Conservation (phyloP, 352 stramenopile species). For the Phytophthora multivora region DNA sequence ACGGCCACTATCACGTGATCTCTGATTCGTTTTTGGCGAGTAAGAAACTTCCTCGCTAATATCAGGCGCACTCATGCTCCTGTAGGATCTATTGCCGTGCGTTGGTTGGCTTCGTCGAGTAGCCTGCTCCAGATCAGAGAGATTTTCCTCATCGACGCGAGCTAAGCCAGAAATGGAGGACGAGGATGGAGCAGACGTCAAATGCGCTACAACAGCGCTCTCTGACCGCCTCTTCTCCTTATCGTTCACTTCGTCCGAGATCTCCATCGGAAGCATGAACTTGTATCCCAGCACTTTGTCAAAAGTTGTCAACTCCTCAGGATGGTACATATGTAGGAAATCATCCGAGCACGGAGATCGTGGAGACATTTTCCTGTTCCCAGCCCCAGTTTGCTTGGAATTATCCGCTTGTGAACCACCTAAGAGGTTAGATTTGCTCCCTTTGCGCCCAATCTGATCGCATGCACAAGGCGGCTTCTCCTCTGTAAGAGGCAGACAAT, state of each 20-base stretch:
- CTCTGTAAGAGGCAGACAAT: constrained; percentile 28
- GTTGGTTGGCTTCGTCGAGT: constrained; percentile 29
- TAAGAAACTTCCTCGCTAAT: constrained; percentile 64
- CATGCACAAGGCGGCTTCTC: constrained; percentile 29
- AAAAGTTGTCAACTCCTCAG: constrained; percentile 85
- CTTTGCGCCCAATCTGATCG: constrained; percentile 31
- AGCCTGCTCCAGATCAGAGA: constrained; percentile 37
- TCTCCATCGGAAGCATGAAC: constrained; percentile 87
- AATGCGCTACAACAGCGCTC: constrained; percentile 46
- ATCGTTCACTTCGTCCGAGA: constrained; percentile 64
- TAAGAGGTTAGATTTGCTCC: constrained; percentile 9
- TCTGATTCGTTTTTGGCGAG: constrained; percentile 23
- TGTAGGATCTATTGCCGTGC: constrained; percentile 41
- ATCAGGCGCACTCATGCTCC: constrained; percentile 83
- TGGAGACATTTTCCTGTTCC: constrained; percentile 24
- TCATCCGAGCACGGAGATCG: constrained; percentile 60
- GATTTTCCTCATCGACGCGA: constrained; percentile 57
- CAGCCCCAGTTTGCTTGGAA: background rate
- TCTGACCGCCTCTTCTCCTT: constrained; percentile 56
- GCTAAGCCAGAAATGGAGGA: constrained; percentile 47
- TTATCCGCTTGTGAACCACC: background rate
- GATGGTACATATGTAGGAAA: constrained; percentile 87
- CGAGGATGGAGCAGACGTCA: constrained; percentile 46
- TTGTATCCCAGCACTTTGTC: constrained; percentile 86
- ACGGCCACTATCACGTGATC: constrained; percentile 40